Conservation (phyloP, 352 stramenopile genomes). For the Globisporangium emineosum region DNA sequence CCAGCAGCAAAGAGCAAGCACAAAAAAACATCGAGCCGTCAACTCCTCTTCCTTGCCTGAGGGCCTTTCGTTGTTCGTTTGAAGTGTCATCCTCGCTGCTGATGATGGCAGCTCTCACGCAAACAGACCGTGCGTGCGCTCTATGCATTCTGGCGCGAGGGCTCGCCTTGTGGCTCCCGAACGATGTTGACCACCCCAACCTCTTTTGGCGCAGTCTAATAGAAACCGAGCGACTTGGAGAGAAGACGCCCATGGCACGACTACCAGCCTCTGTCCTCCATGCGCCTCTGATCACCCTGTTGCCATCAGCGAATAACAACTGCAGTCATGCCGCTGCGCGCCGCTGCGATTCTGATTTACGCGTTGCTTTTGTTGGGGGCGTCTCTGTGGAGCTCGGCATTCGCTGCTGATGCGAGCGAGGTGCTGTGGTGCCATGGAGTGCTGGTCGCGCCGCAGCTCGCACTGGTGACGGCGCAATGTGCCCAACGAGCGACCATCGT, state of each 20-base stretch:
- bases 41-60: too few species aligned
- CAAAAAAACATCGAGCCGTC: too few species aligned
- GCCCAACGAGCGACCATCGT: background rate
- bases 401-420: background rate
- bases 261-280: background rate
- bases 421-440: background rate
- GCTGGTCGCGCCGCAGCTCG: background rate
- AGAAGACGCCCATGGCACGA: background rate
- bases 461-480: background rate
- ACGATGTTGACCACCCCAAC: background rate
- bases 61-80: background rate
- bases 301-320: background rate
- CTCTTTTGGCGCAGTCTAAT: too few species aligned
- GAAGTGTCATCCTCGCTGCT: background rate
- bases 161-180: background rate
- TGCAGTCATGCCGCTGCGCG: background rate
- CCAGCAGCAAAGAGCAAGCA: too few species aligned
- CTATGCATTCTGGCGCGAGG: constrained; percentile 4
- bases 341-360: background rate
- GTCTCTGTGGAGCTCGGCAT: background rate
- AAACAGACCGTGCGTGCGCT: background rate
- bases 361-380: background rate
- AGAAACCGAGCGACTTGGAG: background rate
- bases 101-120: background rate
- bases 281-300: background rate